Percentiles rank a stretch among this genome's conserved stretches.
Conservation (phyloP, 2,329 filamentous ascomycete genomes). For the Bipolaris oryzae region DNA sequence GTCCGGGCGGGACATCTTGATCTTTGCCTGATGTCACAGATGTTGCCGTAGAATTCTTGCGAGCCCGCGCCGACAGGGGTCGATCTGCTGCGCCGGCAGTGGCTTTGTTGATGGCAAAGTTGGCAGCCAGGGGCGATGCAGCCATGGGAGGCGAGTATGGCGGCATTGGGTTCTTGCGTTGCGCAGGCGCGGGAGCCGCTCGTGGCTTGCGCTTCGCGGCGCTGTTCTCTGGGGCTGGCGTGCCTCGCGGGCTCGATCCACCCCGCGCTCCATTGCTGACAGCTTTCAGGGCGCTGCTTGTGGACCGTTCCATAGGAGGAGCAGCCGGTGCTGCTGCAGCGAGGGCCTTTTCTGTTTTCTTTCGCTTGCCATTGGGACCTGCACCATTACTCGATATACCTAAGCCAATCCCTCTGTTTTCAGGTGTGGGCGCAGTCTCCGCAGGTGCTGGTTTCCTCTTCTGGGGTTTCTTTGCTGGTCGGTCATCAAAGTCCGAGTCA, state of each 20-base stretch:
- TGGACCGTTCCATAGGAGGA: slow-evolving; percentile 68
- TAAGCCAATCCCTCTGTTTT: slow-evolving; percentile 61
- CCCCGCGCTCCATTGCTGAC: slow-evolving; percentile 47
- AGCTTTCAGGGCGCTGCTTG: slow-evolving; percentile 63
- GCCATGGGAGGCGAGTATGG: slow-evolving; percentile 71
- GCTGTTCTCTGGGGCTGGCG: slow-evolving; percentile 62
- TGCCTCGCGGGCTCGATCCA: slow-evolving; percentile 69
- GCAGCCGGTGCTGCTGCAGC: slow-evolving; percentile 44
- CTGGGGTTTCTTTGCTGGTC: slow-evolving; percentile 65
- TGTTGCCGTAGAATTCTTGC: slow-evolving; percentile 69
- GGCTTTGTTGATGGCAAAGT: slow-evolving; percentile 65
- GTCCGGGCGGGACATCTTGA: slow-evolving; percentile 51
- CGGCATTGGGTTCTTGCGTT: slow-evolving; percentile 70
- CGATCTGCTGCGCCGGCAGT: slow-evolving; percentile 55
- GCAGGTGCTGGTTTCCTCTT: slow-evolving; percentile 65
- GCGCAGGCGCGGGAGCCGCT: slow-evolving; percentile 69
- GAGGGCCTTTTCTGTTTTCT: slow-evolving; percentile 74
- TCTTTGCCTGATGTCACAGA: slow-evolving; percentile 54
- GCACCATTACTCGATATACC: slow-evolving; percentile 66
- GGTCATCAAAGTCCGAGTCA: slow-evolving; percentile 82
- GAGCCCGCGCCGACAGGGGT: slow-evolving; percentile 71
- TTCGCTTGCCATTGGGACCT: slow-evolving; percentile 69
- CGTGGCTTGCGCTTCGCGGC: slow-evolving; percentile 71
- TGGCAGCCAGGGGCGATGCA: slow-evolving; percentile 76
- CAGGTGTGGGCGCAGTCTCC: slow-evolving; percentile 47